phyloP scores from a whole-genome alignment of 2,329 filamentous ascomycete species.

The Colletotrichum sp. region DNA sequence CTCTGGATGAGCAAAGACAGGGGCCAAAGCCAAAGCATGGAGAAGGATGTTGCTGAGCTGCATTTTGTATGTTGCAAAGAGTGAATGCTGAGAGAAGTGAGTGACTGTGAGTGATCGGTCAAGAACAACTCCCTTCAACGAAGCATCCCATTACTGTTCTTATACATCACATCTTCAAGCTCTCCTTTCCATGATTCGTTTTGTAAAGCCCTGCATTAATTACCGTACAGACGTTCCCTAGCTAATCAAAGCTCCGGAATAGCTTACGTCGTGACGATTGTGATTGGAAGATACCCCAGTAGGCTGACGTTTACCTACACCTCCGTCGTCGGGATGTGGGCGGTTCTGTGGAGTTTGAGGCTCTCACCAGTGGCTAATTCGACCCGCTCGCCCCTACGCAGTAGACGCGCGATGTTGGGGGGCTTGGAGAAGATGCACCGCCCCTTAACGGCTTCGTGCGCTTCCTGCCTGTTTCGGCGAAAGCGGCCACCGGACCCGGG shows the following conservation, averaged over 20 bases:
- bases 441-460: background rate
- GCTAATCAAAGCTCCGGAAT: background rate
- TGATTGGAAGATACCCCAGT: background rate
- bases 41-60: background rate
- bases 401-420: background rate
- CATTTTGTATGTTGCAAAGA: background rate
- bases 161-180: background rate
- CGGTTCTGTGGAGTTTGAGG: background rate
- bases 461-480: background rate
- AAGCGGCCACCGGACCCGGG: background rate
- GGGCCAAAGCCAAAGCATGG: background rate
- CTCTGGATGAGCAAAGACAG: constrained; percentile 47
- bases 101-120: background rate
- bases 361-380: background rate
- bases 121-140: background rate
- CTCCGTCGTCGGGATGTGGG: background rate
- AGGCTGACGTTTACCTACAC: background rate
- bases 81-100: background rate
- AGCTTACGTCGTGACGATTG: background rate
- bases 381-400: background rate
- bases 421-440: background rate
- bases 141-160: background rate
- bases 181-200: background rate
- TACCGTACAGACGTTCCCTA: background rate
- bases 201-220: background rate